These are phyloP conservation scores for Neostapfia colusana DNA, from an alignment of 176 grass and related monocot genomes.

Conservation along the genomic window DNA sequence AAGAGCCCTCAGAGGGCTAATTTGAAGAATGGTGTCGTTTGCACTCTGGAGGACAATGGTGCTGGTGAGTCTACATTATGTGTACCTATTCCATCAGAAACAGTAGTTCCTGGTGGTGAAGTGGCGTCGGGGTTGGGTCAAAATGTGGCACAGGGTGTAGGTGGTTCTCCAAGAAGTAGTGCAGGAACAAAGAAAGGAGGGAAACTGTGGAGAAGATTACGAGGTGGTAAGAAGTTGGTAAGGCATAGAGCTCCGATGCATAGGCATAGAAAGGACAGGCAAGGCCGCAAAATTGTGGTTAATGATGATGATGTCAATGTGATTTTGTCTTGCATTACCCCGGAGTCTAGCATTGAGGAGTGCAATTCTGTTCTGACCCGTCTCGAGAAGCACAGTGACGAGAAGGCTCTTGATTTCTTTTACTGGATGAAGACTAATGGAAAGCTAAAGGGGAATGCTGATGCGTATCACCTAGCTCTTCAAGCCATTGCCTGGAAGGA, in stretches of 20 bases:
- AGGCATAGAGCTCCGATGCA: constrained; percentile 25
- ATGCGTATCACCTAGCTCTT: constrained; percentile 76
- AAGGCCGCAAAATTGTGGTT: constrained; percentile 2
- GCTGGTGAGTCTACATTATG: constrained; percentile 19
- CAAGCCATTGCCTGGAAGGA: constrained; percentile 79
- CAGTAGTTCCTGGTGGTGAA: background rate
- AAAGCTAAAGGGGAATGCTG: constrained; percentile 63
- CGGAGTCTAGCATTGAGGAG: constrained; percentile 52
- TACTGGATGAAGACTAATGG: constrained; percentile 75
- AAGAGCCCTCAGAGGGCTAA: constrained; percentile 7
- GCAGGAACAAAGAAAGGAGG: constrained; percentile 29
- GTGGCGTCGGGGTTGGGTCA: background rate
- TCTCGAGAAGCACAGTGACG: constrained; percentile 68
- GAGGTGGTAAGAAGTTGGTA: constrained; percentile 41
- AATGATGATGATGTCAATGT: constrained; percentile 27
- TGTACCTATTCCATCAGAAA: constrained; percentile 36
- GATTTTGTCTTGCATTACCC: constrained; percentile 40
- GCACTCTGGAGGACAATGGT: constrained; percentile 6
- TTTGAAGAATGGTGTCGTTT: constrained; percentile 36
- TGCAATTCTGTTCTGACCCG: constrained; percentile 73
- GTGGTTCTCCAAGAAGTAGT: background rate
- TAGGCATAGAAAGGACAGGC: constrained; percentile 21
- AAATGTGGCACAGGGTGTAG: constrained; percentile 3
- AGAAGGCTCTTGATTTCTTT: constrained; percentile 64
- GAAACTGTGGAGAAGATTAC: constrained; percentile 44